These are phyloP conservation scores for Phytophthora brassicae DNA, from an alignment of 352 stramenopile species.

Conservation along the genomic window DNA sequence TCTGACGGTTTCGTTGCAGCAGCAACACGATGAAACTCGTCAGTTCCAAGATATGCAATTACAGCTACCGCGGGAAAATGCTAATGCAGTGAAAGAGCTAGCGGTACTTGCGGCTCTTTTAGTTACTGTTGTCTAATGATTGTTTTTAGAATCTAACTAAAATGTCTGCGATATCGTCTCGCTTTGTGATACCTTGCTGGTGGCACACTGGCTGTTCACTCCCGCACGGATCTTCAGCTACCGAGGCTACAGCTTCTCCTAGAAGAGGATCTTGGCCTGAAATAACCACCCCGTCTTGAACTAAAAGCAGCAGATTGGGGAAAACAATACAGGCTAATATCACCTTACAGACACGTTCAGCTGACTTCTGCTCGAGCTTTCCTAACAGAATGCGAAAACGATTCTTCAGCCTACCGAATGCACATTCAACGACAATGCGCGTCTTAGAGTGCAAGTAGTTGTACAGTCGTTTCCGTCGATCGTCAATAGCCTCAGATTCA, in stretches of 20 bases:
- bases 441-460: slow-evolving; percentile 10
- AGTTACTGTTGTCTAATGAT: neutral
- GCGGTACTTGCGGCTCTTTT: neutral
- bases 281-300: neutral
- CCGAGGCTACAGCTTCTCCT: neutral
- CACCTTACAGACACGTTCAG: neutral
- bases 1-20: neutral
- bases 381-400: slow-evolving; percentile 6
- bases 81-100: neutral
- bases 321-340: slow-evolving; percentile 17
- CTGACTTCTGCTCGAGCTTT: slow-evolving; percentile 9
- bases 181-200: slow-evolving; percentile 6
- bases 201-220: neutral
- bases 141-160: neutral
- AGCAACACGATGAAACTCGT: slow-evolving; percentile 4
- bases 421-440: slow-evolving; percentile 9
- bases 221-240: neutral
- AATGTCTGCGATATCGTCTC: slow-evolving; percentile 7
- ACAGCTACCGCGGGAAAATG: neutral
- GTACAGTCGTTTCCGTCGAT: neutral
- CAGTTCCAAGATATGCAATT: slow-evolving; percentile 4
- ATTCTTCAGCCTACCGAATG: slow-evolving; percentile 18
- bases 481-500: neutral
- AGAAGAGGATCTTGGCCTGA: neutral
- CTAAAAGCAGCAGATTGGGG: slow-evolving; percentile 7